A percentile compares a stretch with the other conserved stretches of the same genome.
phyloP scores from a whole-genome alignment of 2,329 filamentous ascomycete species.

The Teratosphaeriaceae sp. region DNA sequence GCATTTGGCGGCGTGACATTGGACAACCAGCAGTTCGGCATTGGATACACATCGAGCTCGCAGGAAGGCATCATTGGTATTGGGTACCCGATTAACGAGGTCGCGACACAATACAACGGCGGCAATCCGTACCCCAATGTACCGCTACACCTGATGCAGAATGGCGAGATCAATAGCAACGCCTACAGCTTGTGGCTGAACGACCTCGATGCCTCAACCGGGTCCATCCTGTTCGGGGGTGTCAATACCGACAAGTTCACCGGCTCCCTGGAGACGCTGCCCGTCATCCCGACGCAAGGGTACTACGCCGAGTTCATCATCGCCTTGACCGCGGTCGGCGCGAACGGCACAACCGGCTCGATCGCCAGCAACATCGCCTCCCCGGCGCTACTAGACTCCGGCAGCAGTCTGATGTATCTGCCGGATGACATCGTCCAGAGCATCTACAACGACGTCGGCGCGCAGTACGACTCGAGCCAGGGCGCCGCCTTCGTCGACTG shows the following conservation, averaged over 20 bases:
- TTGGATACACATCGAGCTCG: slow-evolving; percentile 58
- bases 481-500: slow-evolving; percentile 49
- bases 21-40: slow-evolving; percentile 59
- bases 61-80: slow-evolving; percentile 74
- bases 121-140: slow-evolving; percentile 51
- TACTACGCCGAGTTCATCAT: slow-evolving; percentile 50
- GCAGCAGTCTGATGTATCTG: slow-evolving; percentile 65
- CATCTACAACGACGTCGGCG: slow-evolving; percentile 36
- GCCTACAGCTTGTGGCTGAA: slow-evolving; percentile 64
- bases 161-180: slow-evolving; percentile 55
- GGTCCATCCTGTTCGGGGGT: slow-evolving; percentile 73
- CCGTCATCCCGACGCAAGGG: slow-evolving; percentile 46
- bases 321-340: slow-evolving; percentile 42
- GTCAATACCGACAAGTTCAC: slow-evolving; percentile 68
- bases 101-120: slow-evolving; percentile 55
- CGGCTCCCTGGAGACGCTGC: slow-evolving; percentile 55
- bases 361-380: slow-evolving; percentile 37
- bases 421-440: slow-evolving; percentile 51
- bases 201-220: slow-evolving; percentile 54
- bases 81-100: slow-evolving; percentile 75
- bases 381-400: slow-evolving; percentile 66
- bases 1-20: slow-evolving; percentile 51
- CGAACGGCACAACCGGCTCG: slow-evolving; percentile 36
- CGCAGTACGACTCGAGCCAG: slow-evolving; percentile 34
- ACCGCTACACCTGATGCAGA: slow-evolving; percentile 55